Evolutionary conservation across 345 rosid genomes (phyloP), one percentile per base, ranked within the genome.

Genomic region (Moricandia arvensis): DNA sequence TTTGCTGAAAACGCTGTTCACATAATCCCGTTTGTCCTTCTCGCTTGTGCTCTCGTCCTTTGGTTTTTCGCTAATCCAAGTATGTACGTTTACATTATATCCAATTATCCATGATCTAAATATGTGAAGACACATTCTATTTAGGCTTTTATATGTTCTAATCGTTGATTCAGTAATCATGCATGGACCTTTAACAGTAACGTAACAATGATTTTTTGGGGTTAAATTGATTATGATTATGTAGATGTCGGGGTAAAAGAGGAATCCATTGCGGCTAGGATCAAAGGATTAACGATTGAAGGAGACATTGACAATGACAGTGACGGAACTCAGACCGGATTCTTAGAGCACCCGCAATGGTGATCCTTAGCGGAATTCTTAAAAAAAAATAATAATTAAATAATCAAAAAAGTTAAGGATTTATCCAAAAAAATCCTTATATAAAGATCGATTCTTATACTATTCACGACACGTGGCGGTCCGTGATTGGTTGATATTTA

Each of bases 11-110:
- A 87, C 33, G 89, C 90, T 6, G 90, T 94, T 27, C 98, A 91
- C 77, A 5, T 90, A 1, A 94, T 94, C 68, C 98, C 98, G 11
- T 61, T 94, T 33, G 90, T 94, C 21, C 80, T 94, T 35, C 83
- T 93, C 43, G 55, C 85, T 21, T 91, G 96, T 75, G 96, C 89
- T 60, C 78, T 89, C 41, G 77, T 88, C 63, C 88, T 94, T 2
- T 94, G 98, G 98, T 79, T 91, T 79, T 87, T 87, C 59, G 88
- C 97, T 30, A 88, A 80, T 81, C 87, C 96, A 73, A 87, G 98
- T 90, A 80, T 16, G 33, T 29, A 60, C 33, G 7, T 58, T 9
- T 34, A 61, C 49, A 24, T 5, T 15, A 13, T 17, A 59, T 31
- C 3, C 34, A 31, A 3, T 31, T 15, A 54, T 64, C 38, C 53